Evolutionary conservation across 352 stramenopile genomes (phyloP), one percentile per base, ranked within the genome.

Genomic region (Blastocystis sp.): DNA sequence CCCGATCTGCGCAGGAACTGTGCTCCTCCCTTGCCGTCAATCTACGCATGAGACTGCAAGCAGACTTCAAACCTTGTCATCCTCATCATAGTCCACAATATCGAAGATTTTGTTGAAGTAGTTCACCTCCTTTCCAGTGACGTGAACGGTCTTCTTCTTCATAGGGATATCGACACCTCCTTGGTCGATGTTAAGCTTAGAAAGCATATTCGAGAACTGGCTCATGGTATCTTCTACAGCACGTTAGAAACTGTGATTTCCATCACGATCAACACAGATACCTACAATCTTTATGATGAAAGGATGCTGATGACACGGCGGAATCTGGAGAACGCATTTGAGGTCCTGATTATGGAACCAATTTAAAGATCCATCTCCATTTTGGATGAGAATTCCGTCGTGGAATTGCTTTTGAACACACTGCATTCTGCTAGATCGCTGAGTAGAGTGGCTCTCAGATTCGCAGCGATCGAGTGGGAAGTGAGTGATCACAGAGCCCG

Each of bases 21-120:
- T 0, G 76, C 55, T 23, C 76, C 76, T 29, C 76, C 76, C 76
- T 87, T 87, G n/a, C 76, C 76, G 62, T 53, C 47, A 23, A 87
- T 73, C 76, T 87, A 87, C 76, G 11, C 18, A 73, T 70, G 5
- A 69, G 15, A 29, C 7, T 7, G 20, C 34, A 47, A 1, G 5
- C 34, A 41, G 11, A n/a, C 20, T 26, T 75, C 55, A 15, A 18
- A 87, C 76, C 55, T 73, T 87, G 37, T 87, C 76, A 77, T 87
- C 76, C 18, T 37, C 76, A 29, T 87, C 76, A 37, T 69, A 76
- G 37, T 87, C 76, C 7, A 87, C 55, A 23, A 87, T 80, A 77
- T 87, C 76, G 26, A 87, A 87, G 41, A 75, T 45, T 34, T 87
- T 87, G 50, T 87, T 87, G 62, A 77, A 87, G 76, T 76, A 87